Base-by-base conservation (phyloP, 441 rosid genomes). In the Omphalea diandra region DNA sequence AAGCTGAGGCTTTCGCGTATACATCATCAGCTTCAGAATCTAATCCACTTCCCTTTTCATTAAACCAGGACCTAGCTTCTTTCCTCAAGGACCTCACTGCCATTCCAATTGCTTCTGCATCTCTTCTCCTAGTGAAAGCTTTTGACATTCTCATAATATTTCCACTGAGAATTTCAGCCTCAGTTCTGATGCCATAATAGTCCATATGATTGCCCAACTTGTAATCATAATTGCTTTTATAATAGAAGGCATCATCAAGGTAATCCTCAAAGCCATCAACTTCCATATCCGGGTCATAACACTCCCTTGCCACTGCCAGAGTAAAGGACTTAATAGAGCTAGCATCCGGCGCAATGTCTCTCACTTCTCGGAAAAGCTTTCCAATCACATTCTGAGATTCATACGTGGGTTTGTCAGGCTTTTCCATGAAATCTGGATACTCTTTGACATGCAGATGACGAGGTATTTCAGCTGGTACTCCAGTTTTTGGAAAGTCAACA, bases 341-440 rank as follows among this genome's bases (percentile, higher is more conserved):
- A 18, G 83, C 57, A 0, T 69, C 68, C 0, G 90, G 87, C 31
- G 96, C 83, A 41, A 79, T 76, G 65, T 81, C 90, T 65, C 83
- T 91, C 26, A 94, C 95, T 58, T 71, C 84, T 67, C 92, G 87
- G 72, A 86, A 94, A 59, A 94, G 97, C 83, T 84, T 94, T 44
- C 98, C 97, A 0, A 94, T 87, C 72, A 90, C 90, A 10, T 79
- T 85, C 4, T 7, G 20, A 0, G 98, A 94, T 69, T 41, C 83
- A 7, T 90, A 94, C 0, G 90, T 86, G 0, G 82, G 75, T 61
- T 94, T 94, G 76, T 91, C 94, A 0, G 74, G 81, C 73, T 91
- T 91, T 72, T 91, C 98, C 97, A 94, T 91, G 84, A 91, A 91
- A 77, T 94, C 97, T 0, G 97, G 98, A 74, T 80, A 94, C 58